Conservation (phyloP, 2,329 filamentous ascomycete species). For the Nigrograna mackinnonii region DNA sequence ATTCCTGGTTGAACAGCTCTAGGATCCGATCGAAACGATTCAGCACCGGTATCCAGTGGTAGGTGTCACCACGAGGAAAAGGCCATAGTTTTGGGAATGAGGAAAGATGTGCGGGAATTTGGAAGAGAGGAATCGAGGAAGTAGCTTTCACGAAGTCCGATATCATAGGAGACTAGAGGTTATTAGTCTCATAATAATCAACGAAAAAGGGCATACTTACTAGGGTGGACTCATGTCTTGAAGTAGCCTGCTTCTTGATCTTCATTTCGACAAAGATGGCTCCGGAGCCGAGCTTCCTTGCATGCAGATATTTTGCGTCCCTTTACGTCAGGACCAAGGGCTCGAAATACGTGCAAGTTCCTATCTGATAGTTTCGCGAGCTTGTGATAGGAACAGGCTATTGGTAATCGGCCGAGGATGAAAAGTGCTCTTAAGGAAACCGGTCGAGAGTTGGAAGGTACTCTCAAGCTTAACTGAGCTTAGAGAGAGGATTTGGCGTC, state of each 20-base stretch:
- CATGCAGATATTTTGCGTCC: no score
- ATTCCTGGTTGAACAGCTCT: conserved; percentile 78
- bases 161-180: conserved; percentile 79
- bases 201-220: conserved; percentile 28
- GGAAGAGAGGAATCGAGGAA: conserved; percentile 69
- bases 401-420: no score
- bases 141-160: conserved; percentile 76
- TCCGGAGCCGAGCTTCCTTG: conserved; percentile 38
- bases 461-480: no score
- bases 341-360: no score
- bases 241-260: conserved; percentile 60
- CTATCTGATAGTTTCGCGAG: no score
- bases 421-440: no score
- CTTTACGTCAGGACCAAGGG: conserved; percentile 1
- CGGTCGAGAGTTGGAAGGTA: no score
- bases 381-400: no score
- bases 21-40: conserved; percentile 92
- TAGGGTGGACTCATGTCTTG: conserved; percentile 58
- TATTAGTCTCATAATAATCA: conserved; percentile 8
- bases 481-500: no score
- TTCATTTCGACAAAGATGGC: conserved; percentile 50
- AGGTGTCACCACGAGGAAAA: conserved; percentile 91
- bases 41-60: conserved; percentile 95
- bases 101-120: conserved; percentile 75
- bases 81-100: conserved; percentile 90